phyloP scores from a whole-genome alignment of 345 rosid species.

The Ceriops decandra region DNA sequence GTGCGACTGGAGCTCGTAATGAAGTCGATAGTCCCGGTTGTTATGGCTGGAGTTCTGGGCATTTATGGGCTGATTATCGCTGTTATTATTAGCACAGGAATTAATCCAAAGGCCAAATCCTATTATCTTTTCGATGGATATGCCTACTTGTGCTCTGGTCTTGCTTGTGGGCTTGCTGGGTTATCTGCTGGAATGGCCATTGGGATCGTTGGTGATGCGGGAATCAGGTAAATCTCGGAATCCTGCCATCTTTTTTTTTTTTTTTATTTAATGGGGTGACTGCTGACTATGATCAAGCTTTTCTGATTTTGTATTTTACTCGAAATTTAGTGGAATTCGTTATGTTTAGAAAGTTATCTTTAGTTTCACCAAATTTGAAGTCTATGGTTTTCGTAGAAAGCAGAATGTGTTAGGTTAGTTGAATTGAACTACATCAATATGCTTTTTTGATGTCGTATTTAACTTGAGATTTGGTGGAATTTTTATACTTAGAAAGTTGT shows the following conservation, averaged over 20 bases:
- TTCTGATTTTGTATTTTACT: neutral
- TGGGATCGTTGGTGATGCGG: constrained; percentile 17
- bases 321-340: too few relatives aligned
- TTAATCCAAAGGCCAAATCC: constrained; percentile 22
- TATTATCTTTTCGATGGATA: constrained; percentile 17
- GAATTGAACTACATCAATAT: too few relatives aligned
- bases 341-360: neutral
- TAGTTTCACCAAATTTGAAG: too few relatives aligned
- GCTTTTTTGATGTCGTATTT: neutral
- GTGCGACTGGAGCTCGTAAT: constrained; percentile 21
- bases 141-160: constrained; percentile 15
- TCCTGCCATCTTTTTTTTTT: neutral
- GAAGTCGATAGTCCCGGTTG: constrained; percentile 22
- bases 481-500: neutral
- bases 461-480: too few relatives aligned
- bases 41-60: constrained; percentile 24
- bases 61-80: constrained; percentile 24
- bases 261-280: neutral
- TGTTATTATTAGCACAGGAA: constrained; percentile 21
- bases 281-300: neutral
- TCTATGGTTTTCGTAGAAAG: too few relatives aligned
- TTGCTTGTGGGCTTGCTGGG: constrained; percentile 17
- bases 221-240: constrained; percentile 8
- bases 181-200: constrained; percentile 19
- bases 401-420: too few relatives aligned